Conservation (phyloP, 1,284 basidiomycete genomes). For the Leccinum laetum region DNA sequence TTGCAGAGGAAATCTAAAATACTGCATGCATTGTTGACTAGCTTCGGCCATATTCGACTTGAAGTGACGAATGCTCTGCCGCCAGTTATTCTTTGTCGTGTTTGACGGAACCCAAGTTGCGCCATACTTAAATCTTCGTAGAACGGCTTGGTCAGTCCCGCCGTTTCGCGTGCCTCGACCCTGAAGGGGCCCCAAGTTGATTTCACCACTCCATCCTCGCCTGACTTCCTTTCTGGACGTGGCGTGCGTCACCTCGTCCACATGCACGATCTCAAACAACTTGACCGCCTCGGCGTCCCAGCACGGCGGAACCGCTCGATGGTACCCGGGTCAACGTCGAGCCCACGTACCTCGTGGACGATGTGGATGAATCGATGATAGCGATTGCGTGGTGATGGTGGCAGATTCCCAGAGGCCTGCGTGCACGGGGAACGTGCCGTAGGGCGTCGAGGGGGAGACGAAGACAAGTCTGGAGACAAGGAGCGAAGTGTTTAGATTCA, state of each 20-base stretch:
- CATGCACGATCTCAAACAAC: background rate
- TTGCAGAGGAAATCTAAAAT: conserved; percentile 29
- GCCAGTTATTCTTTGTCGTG: background rate
- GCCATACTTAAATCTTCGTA: background rate
- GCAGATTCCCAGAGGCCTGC: conserved; percentile 1
- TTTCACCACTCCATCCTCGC: background rate
- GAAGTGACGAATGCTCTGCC: background rate
- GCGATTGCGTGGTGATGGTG: background rate
- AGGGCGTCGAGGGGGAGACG: background rate
- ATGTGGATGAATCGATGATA: background rate
- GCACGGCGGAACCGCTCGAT: background rate
- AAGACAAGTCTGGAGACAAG: background rate
- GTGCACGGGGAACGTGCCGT: background rate
- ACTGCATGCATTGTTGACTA: background rate
- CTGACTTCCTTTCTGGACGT: background rate
- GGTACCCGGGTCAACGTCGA: background rate
- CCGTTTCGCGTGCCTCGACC: background rate
- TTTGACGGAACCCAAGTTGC: background rate
- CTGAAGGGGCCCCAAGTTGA: conserved; percentile 1
- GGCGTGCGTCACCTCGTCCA: conserved; percentile 1
- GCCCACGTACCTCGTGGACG: background rate
- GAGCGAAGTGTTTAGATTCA: background rate
- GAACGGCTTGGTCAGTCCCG: background rate
- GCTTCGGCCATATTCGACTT: background rate
- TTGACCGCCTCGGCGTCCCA: background rate